Conservation (phyloP, 1,284 basidiomycete genomes). For the Mycena sp. region DNA sequence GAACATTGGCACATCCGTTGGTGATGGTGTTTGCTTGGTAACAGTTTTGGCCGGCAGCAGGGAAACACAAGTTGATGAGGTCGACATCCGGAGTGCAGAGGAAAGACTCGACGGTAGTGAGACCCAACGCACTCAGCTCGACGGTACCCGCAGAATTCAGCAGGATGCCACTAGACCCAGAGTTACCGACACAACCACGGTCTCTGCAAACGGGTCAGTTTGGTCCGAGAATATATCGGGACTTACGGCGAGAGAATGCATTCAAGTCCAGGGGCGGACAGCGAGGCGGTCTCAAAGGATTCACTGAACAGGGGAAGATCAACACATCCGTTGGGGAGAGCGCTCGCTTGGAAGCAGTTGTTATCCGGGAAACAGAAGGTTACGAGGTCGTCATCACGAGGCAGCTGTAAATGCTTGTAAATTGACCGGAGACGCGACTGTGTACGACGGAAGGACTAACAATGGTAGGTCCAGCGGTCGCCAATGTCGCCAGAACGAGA, state of each 20-base stretch:
- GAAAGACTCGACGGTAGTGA: slow-evolving; percentile 10
- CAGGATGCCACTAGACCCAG: background rate
- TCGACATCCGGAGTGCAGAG: slow-evolving; percentile 16
- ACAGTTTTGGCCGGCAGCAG: background rate
- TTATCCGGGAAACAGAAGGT: slow-evolving; percentile 15
- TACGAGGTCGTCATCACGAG: slow-evolving; percentile 14
- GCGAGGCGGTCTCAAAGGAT: slow-evolving; percentile 1
- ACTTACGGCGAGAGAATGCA: slow-evolving; percentile 18
- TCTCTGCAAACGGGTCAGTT: background rate
- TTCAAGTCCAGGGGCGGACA: slow-evolving; percentile 18
- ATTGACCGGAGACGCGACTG: background rate
- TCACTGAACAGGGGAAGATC: slow-evolving; percentile 20
- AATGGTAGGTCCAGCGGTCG: slow-evolving; percentile 4
- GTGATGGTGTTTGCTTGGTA: slow-evolving; percentile 10
- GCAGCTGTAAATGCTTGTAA: background rate
- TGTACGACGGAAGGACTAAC: background rate
- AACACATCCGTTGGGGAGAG: background rate
- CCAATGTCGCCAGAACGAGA: background rate
- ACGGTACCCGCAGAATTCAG: slow-evolving; percentile 11
- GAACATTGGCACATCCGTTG: slow-evolving; percentile 3
- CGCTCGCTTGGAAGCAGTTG: slow-evolving; percentile 17
- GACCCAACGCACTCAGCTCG: slow-evolving; percentile 11
- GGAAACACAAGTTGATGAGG: slow-evolving; percentile 15
- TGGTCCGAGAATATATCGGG: background rate
- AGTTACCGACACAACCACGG: slow-evolving; percentile 4